Evolutionary conservation across 2,329 filamentous ascomycete genomes (phyloP), one percentile per base, ranked within the genome.

Genomic region (Fragosphaeria purpurea): DNA sequence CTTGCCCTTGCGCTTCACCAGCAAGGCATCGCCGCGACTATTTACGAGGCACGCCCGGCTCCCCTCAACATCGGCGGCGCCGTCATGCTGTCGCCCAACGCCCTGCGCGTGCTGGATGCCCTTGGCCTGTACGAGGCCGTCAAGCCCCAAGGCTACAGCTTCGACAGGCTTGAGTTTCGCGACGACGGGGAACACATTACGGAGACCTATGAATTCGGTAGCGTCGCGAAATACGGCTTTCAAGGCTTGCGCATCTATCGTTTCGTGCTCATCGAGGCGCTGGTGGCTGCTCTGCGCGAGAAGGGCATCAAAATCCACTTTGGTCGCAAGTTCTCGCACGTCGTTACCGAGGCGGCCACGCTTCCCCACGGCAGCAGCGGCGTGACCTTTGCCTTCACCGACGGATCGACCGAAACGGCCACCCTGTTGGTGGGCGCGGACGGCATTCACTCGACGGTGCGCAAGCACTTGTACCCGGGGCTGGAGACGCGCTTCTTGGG

Each of bases 41-140:
- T 82, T 47, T 81, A 78, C 54, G 78, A 82, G 53, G 65, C 68
- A 11, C 69, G 73, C 7, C 52, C 63, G 0, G 66, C 67, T 0
- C 65, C 70, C 1, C 65, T 71, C 2, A 67, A 73, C 52, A 71
- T 72, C 31, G 73, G 74, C 13, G 78, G 78, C 3, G 76, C 74
- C 1, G 65, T 82, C 34, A 78, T 80, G 72, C 69, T 82, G 3
- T 78, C 77, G 0, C 78, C 79, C 5, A 82, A 82, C 48, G 75
- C 76, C 0, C 68, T 82, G 1, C 67, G 69, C 4, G 66, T 80
- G 40, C 67, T 83, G 0, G 72, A 80, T 54, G 60, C 58, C 0
- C 61, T 82, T 0, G 71, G 67, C 0, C 63, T 79, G 3, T 77
- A 77, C 56, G 44, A 67, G 1, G 64, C 66, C 3, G 64, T 81